Evolutionary conservation across 2,329 filamentous ascomycete species (phyloP).

Genomic region (Phialophora macrospora): DNA sequence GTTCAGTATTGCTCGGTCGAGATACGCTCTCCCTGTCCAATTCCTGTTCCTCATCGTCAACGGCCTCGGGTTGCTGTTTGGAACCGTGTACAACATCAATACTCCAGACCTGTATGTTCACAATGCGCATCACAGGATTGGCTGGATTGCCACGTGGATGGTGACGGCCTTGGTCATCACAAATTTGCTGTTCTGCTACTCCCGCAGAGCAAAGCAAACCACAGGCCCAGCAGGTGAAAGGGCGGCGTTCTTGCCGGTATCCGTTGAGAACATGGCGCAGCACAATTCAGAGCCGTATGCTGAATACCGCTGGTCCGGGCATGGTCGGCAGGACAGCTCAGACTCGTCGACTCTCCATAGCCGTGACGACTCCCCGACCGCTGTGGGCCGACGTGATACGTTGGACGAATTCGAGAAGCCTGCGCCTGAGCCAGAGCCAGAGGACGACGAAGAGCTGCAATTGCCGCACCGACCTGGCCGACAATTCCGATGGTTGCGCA

Average conservation of each 20-base stretch:
- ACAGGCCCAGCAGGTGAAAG: constrained; percentile 53
- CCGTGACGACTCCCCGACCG: constrained; percentile 65
- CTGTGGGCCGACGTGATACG: constrained; percentile 53
- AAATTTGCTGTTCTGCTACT: constrained; percentile 67
- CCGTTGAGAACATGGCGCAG: constrained; percentile 60
- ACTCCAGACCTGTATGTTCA: constrained; percentile 86
- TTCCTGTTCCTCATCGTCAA: constrained; percentile 69
- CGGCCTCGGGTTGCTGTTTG: constrained; percentile 66
- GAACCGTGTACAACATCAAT: constrained; percentile 74
- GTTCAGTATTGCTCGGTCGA: constrained; percentile 80
- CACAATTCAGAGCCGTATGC: constrained; percentile 50
- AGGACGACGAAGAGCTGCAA: constrained; percentile 54
- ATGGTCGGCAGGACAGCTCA: constrained; percentile 77
- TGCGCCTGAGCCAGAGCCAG: constrained; percentile 46
- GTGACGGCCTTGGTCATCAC: constrained; percentile 72
- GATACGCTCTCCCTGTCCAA: constrained; percentile 72
- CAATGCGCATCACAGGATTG: constrained; percentile 86
- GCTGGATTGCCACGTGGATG: constrained; percentile 80
- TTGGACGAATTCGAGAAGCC: constrained; percentile 57
- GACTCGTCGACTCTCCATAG: constrained; percentile 70
- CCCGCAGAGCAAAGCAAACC: constrained; percentile 52
- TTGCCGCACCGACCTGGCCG: constrained; percentile 40
- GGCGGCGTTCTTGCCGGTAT: constrained; percentile 67
- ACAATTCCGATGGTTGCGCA: constrained; percentile 43
- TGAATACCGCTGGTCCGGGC: constrained; percentile 66